A percentile compares a stretch with the other conserved stretches of the same genome.
These are phyloP conservation scores for Hypomyces rosellus DNA, from an alignment of 2,329 filamentous ascomycete species.

Conservation along the genomic window DNA sequence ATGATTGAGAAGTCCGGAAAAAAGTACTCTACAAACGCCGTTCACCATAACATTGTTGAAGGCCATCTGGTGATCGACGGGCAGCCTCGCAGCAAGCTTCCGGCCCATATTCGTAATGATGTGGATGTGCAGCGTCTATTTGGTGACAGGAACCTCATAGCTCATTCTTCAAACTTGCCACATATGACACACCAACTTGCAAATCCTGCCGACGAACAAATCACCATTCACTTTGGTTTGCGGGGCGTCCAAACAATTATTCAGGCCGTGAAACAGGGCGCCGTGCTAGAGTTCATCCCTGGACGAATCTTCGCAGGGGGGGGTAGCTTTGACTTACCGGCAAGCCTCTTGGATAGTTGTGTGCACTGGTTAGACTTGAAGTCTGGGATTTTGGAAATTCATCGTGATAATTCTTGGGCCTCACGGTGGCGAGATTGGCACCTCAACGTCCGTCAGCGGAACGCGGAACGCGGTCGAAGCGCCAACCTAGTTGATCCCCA, in stretches of 20 bases:
- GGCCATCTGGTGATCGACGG: conserved; percentile 32
- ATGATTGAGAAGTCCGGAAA: not conserved
- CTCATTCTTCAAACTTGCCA: conserved; percentile 42
- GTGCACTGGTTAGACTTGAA: conserved; percentile 54
- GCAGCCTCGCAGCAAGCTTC: conserved; percentile 39
- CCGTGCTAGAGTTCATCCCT: conserved; percentile 30
- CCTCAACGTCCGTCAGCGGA: conserved; percentile 21
- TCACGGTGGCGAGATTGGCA: conserved; percentile 25
- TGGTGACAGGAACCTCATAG: conserved; percentile 43
- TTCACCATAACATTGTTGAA: conserved; percentile 29
- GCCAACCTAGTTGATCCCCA: conserved; percentile 4
- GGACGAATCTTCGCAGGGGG: conserved; percentile 21
- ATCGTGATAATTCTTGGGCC: conserved; percentile 32
- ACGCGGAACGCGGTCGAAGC: conserved; percentile 16
- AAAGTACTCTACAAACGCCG: not conserved
- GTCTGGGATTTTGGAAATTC: conserved; percentile 40
- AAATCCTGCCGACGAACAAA: conserved; percentile 16
- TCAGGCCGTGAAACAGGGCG: conserved; percentile 19
- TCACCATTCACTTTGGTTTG: conserved; percentile 36
- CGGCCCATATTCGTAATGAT: conserved; percentile 41
- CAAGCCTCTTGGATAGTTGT: conserved; percentile 42
- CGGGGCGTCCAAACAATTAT: not conserved
- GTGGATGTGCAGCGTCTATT: conserved; percentile 44
- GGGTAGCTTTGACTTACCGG: conserved; percentile 42
- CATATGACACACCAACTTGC: conserved; percentile 46